Base-by-base conservation (phyloP, 2,329 filamentous ascomycete species). In the Xenoacremonium recifei region DNA sequence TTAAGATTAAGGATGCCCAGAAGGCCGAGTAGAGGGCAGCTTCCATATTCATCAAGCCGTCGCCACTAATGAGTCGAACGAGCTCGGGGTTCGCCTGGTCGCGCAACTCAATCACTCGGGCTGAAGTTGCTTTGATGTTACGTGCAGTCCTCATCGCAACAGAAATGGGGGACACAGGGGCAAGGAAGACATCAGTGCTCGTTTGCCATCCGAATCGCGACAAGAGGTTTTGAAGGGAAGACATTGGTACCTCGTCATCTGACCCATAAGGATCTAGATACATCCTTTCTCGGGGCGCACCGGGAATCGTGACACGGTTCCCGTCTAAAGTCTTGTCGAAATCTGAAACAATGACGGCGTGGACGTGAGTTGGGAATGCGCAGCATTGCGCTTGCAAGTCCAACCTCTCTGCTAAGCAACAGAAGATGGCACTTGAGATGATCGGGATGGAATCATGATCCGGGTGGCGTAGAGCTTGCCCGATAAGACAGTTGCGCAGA, bases 361-460 rank as follows among this genome's bases (percentile, higher is more conserved):
- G 85, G 12, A 96, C 88, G 60, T 96, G 90, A 50, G 82, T 87
- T 4, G 92, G 89, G 57, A 92, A 87, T 32, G 85, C 84, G 53
- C 87, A 92, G 40, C 87, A 89, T 23, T 82, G 80, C 1, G 91
- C 89, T 53, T 85, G 77, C 35, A 99, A 65, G 2, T 85, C 87
- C 11, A 96, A 62, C 27, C 86, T 77, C 40, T 79, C 75, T 1
- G 89, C 91, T 13, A 97, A 64, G 43, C 82, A 84, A 58, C 87
- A 93, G 66, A 85, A 99, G 48, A 97, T 95, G 45, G 85, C 85
- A 41, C 85, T 85, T 2, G 89, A 93, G 47, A 96, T 85, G 37
- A 96, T 75, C 2, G 92, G 93, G 7, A 96, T 74, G 2, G 90
- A 92, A 20, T 87, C 83, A 57, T 95, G 89, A 0, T 78, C 75